Percentiles rank a stretch among this genome's conserved stretches.
Evolutionary conservation across 768 basidiomycete species (phyloP).

Genomic region (Tremella mesenterica): DNA sequence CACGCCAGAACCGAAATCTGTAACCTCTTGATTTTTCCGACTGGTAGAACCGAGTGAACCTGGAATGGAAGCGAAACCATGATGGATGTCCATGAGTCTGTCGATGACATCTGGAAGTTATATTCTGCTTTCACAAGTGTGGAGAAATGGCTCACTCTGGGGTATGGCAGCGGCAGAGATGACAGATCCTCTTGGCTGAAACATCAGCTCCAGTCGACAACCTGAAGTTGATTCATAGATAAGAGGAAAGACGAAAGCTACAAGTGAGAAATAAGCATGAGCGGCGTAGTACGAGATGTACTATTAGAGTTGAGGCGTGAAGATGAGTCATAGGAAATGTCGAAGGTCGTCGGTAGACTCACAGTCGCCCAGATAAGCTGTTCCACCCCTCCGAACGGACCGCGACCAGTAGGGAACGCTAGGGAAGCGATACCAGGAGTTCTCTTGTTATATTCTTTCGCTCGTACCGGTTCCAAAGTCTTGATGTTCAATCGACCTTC

Average conservation of each 20-base stretch:
- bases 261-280: not conserved
- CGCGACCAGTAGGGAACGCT: no score
- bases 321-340: no score
- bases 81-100: conserved; percentile 44
- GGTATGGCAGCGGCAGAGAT: conserved; percentile 51
- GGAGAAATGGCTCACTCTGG: conserved; percentile 40
- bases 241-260: conserved; percentile 49
- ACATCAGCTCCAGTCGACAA: not conserved
- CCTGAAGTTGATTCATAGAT: conserved; percentile 43
- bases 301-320: no score
- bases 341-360: no score
- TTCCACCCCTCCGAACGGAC: conserved; percentile 46
- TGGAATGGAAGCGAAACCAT: conserved; percentile 50
- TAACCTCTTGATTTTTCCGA: conserved; percentile 48
- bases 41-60: conserved; percentile 48
- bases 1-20: conserved; percentile 48
- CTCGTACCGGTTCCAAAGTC: conserved; percentile 51
- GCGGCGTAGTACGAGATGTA: no score
- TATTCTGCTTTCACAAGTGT: not conserved
- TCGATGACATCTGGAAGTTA: conserved; percentile 21
- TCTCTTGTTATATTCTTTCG: not conserved
- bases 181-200: conserved; percentile 49
- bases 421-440: no score
- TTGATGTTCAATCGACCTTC: conserved; percentile 48
- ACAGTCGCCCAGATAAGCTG: not conserved